Evolutionary conservation across 2,329 filamentous ascomycete genomes (phyloP), one percentile per base, ranked within the genome.

Genomic region (Alternaria sp.): DNA sequence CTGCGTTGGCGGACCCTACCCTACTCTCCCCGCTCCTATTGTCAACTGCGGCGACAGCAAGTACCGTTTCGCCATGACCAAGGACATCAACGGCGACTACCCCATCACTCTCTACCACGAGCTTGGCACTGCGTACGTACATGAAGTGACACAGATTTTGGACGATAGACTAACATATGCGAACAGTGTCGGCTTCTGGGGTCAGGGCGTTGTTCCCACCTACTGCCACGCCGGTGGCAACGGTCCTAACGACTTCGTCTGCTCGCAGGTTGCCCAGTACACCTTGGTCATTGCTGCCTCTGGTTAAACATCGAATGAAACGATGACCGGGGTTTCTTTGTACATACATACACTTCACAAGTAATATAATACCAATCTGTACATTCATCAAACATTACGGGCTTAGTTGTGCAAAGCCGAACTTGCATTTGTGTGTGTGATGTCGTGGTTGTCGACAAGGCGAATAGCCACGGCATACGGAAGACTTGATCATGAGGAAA

Each of bases 151-250:
- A n/a, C 13, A 6, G 12, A 12, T 17, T 30, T 40, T 26, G 7
- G 19, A 28, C 15, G 17, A 28, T 12, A 45, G 19, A 9, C 52
- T 55, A 45, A 55, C 23, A 5, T 15, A 30, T 28, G 4, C 26
- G 0, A 40, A 56, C 5, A 56, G 53, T 56, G 12, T n/a, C 40
- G 53, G 53, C 13, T 46, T 45, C 40, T 66, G 28, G 28, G 63
- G 60, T 3, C 46, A 53, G 10, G 69, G 59, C 11, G 50, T 50
- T 17, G 63, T 68, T 5, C 62, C 68, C 8, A 68, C 67, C 3
- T 68, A 70, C 60, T 74, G 71, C 65, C 68, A 43, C 13, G 68
- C 72, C 52, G 72, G 68, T n/a, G 68, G 69, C 5, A 62, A 68
- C 26, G 68, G 64, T 4, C 46, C 57, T 3, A 25, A 70, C 9